Base-by-base conservation (phyloP, 176 grass and related monocot genomes). In the Rhynchospora tenuis region DNA sequence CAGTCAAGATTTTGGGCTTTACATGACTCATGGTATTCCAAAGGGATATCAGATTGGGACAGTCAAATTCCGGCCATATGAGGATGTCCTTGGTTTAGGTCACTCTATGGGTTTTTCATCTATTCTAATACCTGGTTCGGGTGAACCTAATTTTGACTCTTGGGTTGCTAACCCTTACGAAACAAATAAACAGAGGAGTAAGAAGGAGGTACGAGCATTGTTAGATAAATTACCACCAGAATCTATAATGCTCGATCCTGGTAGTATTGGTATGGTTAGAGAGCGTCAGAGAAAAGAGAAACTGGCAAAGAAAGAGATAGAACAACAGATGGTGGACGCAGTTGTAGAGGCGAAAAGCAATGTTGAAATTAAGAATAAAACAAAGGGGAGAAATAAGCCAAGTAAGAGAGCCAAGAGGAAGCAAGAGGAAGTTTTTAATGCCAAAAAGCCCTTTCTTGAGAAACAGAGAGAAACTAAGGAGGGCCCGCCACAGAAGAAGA, bases 301-400 rank as follows among this genome's bases (percentile, higher is more conserved):
- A 64, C 85, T 45, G 17, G 87, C 79, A 47, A 95, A 87, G 75
- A 87, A 91, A 20, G 86, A 93, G 80, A 88, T 74, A 12, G 84
- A 93, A 55, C 86, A 89, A 14, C 87, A 89, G 70, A 91, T 94
- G 76, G 93, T 93, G 79, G 72, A 70, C 17, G 93, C 84, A 19
- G 52, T 95, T 1, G 81, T 91, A 57, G 83, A 85, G 0, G 86
- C 91, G 44, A 98, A 98, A 76, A 86, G 82, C 46, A 19, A 52
- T 19, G 84, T 50, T n/a, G 47, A 69, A 65, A 17, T 87, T 5
- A 95, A 95, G 89, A 98, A 98, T 31, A 98, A 98, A 64, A 98
- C 96, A 7, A 98, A 98, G 85, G 92, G 96, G 71, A 98, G 92
- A 84, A 95, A 79, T 79, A 98, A 98, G 67, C 91, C 96, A 6